Base-by-base conservation (phyloP, 2,329 filamentous ascomycete species). In the Trichoderma gracile region DNA sequence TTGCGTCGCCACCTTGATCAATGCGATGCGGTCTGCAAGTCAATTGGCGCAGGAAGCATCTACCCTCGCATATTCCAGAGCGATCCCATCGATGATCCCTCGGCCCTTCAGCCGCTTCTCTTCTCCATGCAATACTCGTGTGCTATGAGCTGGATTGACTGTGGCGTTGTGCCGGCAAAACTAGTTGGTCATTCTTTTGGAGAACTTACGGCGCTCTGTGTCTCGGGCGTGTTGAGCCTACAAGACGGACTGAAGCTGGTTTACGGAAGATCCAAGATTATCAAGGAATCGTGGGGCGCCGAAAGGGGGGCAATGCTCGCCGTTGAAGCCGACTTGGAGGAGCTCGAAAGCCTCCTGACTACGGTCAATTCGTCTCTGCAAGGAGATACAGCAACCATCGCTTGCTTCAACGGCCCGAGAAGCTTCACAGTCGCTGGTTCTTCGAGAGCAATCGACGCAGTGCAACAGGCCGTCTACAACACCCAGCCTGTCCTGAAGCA, bases 361-460 rank as follows among this genome's bases (percentile, higher is more conserved):
- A 23, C 46, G 3, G 46, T 23, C 19, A 74, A 65, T 75, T 0
- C 67, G 68, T 0, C 58, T 80, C 3, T 68, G 23, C 46, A 47
- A 10, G 46, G 25, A 6, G 23, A 14, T 15, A 38, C 4, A 14
- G 12, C 33, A 14, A 23, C 21, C 3, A 79, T 85, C 42, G 82
- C 83, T 0, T 84, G 82, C 68, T 80, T 73, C 69, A 83, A 82
- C 55, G 78, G 80, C 0, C 78, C 78, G 0, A 68, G 65, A 4
- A 80, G 73, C 65, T 78, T 79, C 67, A 79, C 78, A 0, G 27
- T 84, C 3, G 78, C 78, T 2, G 81, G 81, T 0, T 68, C 74
- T 0, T 64, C 70, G 0, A 12, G 12, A 5, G 33, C 33, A 14
- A 38, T 38, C 12, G 33, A 38, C 4, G 42, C 50, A 1, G 72